Conservation (phyloP, 257 asterid species). For the Solanum sejunctum region DNA sequence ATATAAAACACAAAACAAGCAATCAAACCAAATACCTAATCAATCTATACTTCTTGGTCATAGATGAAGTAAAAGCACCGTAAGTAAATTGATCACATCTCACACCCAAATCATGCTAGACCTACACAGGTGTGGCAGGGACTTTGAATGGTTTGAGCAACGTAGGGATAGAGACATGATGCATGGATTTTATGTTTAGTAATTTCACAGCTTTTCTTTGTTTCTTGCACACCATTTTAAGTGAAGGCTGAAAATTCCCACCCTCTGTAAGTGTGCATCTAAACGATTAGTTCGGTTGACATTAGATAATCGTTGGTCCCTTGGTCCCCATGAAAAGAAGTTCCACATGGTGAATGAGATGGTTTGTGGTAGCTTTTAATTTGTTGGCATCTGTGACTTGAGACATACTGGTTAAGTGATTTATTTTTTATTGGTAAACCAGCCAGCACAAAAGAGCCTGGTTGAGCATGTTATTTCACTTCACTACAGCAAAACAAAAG, state of each 20-base stretch:
- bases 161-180: not conserved
- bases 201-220: not conserved
- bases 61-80: not conserved
- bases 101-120: not conserved
- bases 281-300: not conserved
- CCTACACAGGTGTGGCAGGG: not conserved
- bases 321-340: not conserved
- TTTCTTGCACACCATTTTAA: not conserved
- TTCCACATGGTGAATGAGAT: not conserved
- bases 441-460: not conserved
- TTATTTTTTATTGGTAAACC: not conserved
- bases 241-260: not conserved
- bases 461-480: not conserved
- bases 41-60: not conserved
- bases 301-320: not conserved
- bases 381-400: not conserved
- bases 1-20: not conserved
- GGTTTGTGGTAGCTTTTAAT: not conserved
- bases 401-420: not conserved
- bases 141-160: not conserved
- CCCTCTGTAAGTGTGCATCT: not conserved
- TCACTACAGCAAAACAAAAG: not conserved
- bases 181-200: not conserved
- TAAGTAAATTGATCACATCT: not conserved
- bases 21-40: not conserved